Percentiles rank a stretch among this genome's conserved stretches.
Conservation (phyloP, 2,329 filamentous ascomycete genomes). For the Aspergillus novoparasiticus region DNA sequence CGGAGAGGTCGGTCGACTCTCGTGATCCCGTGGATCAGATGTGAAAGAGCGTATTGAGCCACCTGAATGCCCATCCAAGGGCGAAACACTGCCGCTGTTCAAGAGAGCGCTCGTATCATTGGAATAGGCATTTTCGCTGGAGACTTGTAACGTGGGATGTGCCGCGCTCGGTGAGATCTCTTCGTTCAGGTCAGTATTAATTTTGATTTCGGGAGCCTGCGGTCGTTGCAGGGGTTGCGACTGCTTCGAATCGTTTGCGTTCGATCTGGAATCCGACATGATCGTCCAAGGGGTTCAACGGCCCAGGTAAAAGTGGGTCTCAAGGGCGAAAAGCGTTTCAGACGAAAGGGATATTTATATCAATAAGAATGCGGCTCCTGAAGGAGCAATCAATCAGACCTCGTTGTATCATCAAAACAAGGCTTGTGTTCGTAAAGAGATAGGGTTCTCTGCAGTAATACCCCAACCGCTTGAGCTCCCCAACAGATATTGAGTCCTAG, state of each 20-base stretch:
- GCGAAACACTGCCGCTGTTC: slow-evolving; percentile 38
- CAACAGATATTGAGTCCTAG: not conserved
- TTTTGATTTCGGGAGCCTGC: slow-evolving; percentile 58
- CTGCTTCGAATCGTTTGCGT: slow-evolving; percentile 31
- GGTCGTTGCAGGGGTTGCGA: slow-evolving; percentile 42
- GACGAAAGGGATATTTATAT: slow-evolving; percentile 21
- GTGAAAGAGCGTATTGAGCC: slow-evolving; percentile 56
- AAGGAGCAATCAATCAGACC: slow-evolving; percentile 19
- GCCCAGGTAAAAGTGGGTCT: slow-evolving; percentile 13
- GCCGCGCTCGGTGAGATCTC: slow-evolving; percentile 39
- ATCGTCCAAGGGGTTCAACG: slow-evolving; percentile 19
- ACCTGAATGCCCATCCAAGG: slow-evolving; percentile 54
- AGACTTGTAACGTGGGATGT: slow-evolving; percentile 40
- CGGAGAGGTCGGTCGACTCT: slow-evolving; percentile 66
- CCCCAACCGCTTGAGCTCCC: slow-evolving; percentile 3
- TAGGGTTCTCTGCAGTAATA: not conserved
- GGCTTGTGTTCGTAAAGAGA: not conserved
- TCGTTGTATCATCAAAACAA: slow-evolving; percentile 16
- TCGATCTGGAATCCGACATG: slow-evolving; percentile 35
- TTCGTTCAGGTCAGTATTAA: slow-evolving; percentile 49
- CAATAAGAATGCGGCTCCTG: slow-evolving; percentile 26
- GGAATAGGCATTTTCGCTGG: slow-evolving; percentile 38
- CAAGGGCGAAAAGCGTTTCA: slow-evolving; percentile 9
- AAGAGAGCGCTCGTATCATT: slow-evolving; percentile 33
- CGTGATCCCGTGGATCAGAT: slow-evolving; percentile 58